Evolutionary conservation across 352 stramenopile species (phyloP), one percentile per base, ranked within the genome.

Genomic region (Pythium oligandrum): DNA sequence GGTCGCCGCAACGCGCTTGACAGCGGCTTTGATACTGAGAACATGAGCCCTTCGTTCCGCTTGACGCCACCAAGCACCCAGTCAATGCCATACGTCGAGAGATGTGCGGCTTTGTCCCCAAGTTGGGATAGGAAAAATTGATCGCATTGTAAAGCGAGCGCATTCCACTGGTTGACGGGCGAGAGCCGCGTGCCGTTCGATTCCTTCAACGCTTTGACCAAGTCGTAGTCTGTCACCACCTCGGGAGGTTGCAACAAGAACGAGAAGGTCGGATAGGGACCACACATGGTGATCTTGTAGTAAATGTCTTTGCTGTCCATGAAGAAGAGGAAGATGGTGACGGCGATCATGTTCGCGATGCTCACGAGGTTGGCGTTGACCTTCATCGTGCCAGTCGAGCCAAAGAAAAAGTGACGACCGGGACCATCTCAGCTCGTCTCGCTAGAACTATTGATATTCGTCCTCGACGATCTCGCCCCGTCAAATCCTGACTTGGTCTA

Each of bases 231-330:
- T 0, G 61, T 68, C 39, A 63, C 37, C 9, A 31, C 44, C 37
- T 68, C 61, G 31, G 52, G 55, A 6, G 53, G 59, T n/a, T 55
- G 12, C 11, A 51, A 40, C 12, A 48, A n/a, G 32, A 63, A 68
- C 6, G 55, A 64, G 12, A 54, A 64, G 17, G 54, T 57, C 4
- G 51, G 50, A 33, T 60, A 57, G 2, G 55, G 53, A 33, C 61
- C 61, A 43, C 47, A 57, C 61, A 64, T 68, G 47, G 40, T n/a
- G n/a, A n/a, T n/a, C n/a, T n/a, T n/a, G n/a, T n/a, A n/a, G n/a
- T n/a, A n/a, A n/a, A n/a, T n/a, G 35, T 64, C 55, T 32, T 61
- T 63, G 35, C 64, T 33, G 43, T 68, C 61, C 61, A 68, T 68
- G 51, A 68, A 50, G 26, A 39, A 48, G 40, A 68, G 61, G 51